These are phyloP conservation scores for Pseudozyma hubeiensis DNA, from an alignment of 1,284 basidiomycete genomes.

Conservation along the genomic window DNA sequence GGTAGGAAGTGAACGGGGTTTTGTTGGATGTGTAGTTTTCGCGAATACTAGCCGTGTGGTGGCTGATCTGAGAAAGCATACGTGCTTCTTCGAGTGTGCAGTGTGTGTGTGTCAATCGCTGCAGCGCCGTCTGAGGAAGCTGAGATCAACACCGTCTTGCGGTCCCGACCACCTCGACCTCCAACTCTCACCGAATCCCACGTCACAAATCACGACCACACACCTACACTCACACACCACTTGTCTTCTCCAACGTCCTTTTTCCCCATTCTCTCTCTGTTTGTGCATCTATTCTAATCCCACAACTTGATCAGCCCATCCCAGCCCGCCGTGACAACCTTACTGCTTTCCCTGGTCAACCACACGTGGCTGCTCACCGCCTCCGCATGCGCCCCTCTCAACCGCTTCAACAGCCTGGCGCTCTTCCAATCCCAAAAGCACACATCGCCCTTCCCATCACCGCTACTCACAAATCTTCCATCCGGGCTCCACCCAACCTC, in stretches of 20 bases:
- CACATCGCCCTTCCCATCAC: conserved; percentile 92
- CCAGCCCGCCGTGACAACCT: conserved; percentile 95
- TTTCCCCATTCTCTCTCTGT: not conserved
- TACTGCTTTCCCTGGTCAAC: conserved; percentile 92
- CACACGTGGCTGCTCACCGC: conserved; percentile 97
- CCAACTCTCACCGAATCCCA: no score
- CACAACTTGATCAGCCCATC: conserved; percentile 96
- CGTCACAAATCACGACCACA: not conserved
- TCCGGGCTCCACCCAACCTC: conserved; percentile 97
- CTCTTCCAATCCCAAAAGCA: conserved; percentile 99
- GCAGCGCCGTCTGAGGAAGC: no score
- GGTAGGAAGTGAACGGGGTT: conserved; percentile 15
- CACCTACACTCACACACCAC: not conserved
- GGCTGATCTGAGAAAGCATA: no score
- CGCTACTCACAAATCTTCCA: conserved; percentile 95
- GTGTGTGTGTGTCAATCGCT: no score
- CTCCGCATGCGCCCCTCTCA: conserved; percentile 85
- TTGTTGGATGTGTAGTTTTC: not conserved
- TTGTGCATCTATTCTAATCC: conserved; percentile 66
- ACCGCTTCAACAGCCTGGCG: conserved; percentile 85
- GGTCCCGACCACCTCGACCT: no score
- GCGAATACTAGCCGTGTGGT: no score
- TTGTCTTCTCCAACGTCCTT: no score
- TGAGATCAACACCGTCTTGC: no score
- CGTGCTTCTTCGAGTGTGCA: no score